Conservation (phyloP, 2,329 filamentous ascomycete species). For the Alternaria ventricosa region DNA sequence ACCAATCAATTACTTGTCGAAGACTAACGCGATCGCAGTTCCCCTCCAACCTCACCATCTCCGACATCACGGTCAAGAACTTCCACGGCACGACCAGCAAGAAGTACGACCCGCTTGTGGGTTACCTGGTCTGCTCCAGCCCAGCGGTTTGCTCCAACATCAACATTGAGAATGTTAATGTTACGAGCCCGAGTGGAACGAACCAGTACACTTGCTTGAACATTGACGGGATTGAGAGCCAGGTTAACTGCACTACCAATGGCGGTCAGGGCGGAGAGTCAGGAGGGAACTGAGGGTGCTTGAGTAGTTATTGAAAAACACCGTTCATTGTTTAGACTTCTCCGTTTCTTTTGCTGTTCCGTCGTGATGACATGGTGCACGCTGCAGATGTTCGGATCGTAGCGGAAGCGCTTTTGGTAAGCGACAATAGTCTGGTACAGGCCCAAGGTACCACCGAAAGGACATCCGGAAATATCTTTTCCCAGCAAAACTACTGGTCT, state of each 20-base stretch:
- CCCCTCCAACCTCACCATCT: conserved; percentile 63
- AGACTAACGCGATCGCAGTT: conserved; percentile 35
- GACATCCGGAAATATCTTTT: not conserved
- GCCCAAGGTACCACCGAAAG: not conserved
- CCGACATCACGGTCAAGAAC: conserved; percentile 63
- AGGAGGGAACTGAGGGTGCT: not conserved
- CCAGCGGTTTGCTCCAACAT: conserved; percentile 60
- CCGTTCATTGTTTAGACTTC: no score
- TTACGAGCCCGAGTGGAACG: conserved; percentile 56
- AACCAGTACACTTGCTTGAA: conserved; percentile 55
- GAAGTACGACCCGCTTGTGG: conserved; percentile 52
- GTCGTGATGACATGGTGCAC: not conserved
- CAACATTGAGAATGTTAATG: conserved; percentile 49
- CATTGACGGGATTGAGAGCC: conserved; percentile 35
- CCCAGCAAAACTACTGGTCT: not conserved
- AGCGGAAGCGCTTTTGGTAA: not conserved
- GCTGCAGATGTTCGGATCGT: not conserved
- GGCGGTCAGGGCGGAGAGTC: conserved; percentile 30
- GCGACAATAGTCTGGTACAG: not conserved
- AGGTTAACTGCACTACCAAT: conserved; percentile 38
- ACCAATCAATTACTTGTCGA: no score
- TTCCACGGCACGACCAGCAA: conserved; percentile 62
- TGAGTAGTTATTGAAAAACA: not conserved
- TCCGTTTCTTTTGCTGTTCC: no score
- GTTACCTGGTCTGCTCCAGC: conserved; percentile 55